Conservation (phyloP, 2,329 filamentous ascomycete genomes). For the Stagonosporopsis vannaccii region DNA sequence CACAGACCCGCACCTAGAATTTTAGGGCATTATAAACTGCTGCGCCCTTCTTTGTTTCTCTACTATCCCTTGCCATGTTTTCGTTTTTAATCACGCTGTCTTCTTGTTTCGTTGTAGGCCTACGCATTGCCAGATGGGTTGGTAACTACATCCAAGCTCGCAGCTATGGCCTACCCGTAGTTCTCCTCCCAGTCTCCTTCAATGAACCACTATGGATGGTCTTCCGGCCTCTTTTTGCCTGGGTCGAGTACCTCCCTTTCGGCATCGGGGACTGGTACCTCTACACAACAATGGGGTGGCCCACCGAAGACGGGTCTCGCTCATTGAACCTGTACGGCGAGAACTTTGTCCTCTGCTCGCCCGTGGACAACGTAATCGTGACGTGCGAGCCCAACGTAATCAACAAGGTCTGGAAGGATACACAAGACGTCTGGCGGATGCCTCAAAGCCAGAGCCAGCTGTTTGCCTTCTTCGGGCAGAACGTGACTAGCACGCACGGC, state of each 20-base stretch:
- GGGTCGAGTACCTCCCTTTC: slow-evolving; percentile 26
- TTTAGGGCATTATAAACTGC: not conserved
- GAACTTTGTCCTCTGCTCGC: slow-evolving; percentile 34
- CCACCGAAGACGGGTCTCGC: slow-evolving; percentile 24
- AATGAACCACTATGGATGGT: slow-evolving; percentile 34
- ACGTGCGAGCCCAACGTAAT: slow-evolving; percentile 26
- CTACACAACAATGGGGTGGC: slow-evolving; percentile 36
- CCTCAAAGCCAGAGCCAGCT: slow-evolving; percentile 22
- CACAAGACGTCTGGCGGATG: slow-evolving; percentile 21
- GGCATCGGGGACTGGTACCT: slow-evolving; percentile 29
- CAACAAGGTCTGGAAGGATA: slow-evolving; percentile 14
- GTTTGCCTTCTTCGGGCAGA: slow-evolving; percentile 29
- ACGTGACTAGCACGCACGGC: slow-evolving; percentile 27
- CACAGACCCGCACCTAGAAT: not conserved
- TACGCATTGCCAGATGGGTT: slow-evolving; percentile 14
- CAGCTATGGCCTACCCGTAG: slow-evolving; percentile 25
- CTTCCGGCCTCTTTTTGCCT: slow-evolving; percentile 25
- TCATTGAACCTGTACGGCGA: slow-evolving; percentile 27
- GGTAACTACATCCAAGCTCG: slow-evolving; percentile 23
- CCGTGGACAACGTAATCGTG: slow-evolving; percentile 30
- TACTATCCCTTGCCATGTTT: not conserved
- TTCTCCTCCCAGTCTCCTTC: slow-evolving; percentile 29
- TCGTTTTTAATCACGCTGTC: not conserved
- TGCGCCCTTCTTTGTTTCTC: not conserved
- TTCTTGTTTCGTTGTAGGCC: not conserved